Percentiles rank a stretch among this genome's conserved stretches.
Evolutionary conservation across 2,329 filamentous ascomycete species (phyloP).

Genomic region (Pleoardoris graminearum): DNA sequence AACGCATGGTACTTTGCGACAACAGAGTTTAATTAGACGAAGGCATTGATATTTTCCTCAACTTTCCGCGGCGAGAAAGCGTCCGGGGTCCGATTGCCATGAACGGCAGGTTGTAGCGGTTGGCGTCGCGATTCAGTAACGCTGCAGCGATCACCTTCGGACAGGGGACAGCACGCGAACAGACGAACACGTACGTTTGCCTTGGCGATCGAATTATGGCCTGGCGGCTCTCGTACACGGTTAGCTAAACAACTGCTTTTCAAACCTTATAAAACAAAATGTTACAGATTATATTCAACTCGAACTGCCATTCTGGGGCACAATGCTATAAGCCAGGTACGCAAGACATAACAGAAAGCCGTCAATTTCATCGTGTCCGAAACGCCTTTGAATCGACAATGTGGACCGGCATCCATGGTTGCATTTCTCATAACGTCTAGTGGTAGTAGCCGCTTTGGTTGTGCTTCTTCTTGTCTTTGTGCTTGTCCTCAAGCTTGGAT

Average conservation of each 20-base stretch:
- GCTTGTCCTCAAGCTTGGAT: constrained; percentile 58
- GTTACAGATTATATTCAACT: background rate
- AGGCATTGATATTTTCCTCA: background rate
- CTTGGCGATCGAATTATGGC: too few relatives aligned
- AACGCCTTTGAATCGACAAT: background rate
- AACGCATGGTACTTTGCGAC: background rate
- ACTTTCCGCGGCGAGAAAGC: background rate
- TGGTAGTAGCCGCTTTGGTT: constrained; percentile 2
- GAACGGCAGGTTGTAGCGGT: constrained; percentile 1
- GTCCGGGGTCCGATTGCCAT: background rate
- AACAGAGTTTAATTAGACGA: constrained; percentile 1
- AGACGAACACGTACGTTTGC: too few relatives aligned
- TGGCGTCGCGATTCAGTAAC: constrained; percentile 2
- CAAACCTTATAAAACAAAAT: too few relatives aligned
- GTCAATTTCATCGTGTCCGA: constrained; percentile 3
- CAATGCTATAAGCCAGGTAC: background rate
- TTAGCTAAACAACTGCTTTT: too few relatives aligned
- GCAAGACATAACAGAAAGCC: background rate
- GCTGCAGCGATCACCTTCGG: background rate
- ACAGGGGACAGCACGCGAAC: background rate
- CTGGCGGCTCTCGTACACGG: too few relatives aligned
- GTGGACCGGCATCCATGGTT: background rate
- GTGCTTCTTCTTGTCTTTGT: constrained; percentile 55
- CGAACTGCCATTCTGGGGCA: background rate
- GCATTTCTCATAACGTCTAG: background rate